A percentile compares a stretch with the other conserved stretches of the same genome.
phyloP scores from a whole-genome alignment of 495 filamentous ascomycete species.

The Neurospora discreta region DNA sequence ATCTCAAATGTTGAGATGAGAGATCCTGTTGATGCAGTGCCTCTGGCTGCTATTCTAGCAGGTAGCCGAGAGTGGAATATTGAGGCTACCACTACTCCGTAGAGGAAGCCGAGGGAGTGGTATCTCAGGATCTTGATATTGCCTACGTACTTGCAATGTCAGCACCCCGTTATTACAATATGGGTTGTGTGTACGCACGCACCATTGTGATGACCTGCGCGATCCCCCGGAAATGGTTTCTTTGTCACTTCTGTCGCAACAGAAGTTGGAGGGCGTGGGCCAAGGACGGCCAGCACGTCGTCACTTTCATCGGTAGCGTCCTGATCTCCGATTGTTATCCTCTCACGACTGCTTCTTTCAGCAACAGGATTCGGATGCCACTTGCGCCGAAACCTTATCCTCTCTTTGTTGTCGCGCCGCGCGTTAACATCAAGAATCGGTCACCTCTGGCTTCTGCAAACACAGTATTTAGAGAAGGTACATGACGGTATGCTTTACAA shows the following conservation, averaged over 20 bases:
- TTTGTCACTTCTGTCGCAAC: background rate
- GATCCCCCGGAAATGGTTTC: background rate
- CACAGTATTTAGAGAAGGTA: background rate
- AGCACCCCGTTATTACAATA: background rate
- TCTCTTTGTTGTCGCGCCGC: background rate
- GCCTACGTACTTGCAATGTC: background rate
- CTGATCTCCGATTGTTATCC: background rate
- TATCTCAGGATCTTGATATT: background rate
- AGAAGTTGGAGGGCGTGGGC: background rate
- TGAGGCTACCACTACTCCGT: background rate
- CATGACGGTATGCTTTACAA: background rate
- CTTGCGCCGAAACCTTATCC: constrained; percentile 2
- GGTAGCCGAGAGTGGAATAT: background rate
- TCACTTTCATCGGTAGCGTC: background rate
- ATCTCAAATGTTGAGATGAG: background rate
- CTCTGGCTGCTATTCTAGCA: background rate
- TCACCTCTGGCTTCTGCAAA: background rate
- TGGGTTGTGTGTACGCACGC: background rate
- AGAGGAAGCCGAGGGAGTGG: background rate
- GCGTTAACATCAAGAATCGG: background rate
- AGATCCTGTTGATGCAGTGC: background rate
- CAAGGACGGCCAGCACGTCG: background rate
- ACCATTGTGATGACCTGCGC: background rate
- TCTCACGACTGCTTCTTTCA: background rate
- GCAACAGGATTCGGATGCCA: background rate